Conservation (phyloP, 305 asterid genomes). For the Fraxinus albicans region DNA sequence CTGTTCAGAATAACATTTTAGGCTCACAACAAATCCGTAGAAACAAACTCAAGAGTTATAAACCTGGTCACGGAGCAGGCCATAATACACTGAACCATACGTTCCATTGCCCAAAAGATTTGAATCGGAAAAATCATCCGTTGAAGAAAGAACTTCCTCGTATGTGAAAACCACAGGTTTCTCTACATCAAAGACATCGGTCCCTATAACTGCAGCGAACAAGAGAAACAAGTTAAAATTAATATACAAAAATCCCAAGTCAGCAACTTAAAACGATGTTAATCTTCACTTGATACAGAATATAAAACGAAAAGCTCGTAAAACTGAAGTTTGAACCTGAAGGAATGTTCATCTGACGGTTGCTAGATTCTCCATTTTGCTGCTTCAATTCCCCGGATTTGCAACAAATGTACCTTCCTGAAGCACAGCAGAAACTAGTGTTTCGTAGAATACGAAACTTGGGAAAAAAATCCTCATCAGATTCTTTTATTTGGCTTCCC, state of each 20-base stretch:
- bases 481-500: slow-evolving; percentile 47
- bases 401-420: slow-evolving; percentile 61
- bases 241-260: not conserved
- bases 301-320: not conserved
- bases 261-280: not conserved
- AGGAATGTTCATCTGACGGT: slow-evolving; percentile 76
- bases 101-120: slow-evolving; percentile 94
- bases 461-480: slow-evolving; percentile 54
- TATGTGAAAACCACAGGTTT: slow-evolving; percentile 77
- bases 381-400: slow-evolving; percentile 52
- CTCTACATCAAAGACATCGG: slow-evolving; percentile 84
- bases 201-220: slow-evolving; percentile 67
- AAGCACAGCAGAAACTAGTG: slow-evolving; percentile 80
- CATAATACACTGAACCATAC: slow-evolving; percentile 85
- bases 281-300: not conserved
- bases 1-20: slow-evolving; percentile 13
- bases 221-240: slow-evolving; percentile 3
- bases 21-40: not conserved
- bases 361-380: slow-evolving; percentile 65
- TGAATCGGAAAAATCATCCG: slow-evolving; percentile 88
- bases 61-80: slow-evolving; percentile 87
- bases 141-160: slow-evolving; percentile 64
- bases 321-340: slow-evolving; percentile 49
- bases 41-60: slow-evolving; percentile 19
- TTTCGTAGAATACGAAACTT: slow-evolving; percentile 77